phyloP scores from a whole-genome alignment of 2,329 filamentous ascomycete genomes.

The Claviceps pazoutovae region DNA sequence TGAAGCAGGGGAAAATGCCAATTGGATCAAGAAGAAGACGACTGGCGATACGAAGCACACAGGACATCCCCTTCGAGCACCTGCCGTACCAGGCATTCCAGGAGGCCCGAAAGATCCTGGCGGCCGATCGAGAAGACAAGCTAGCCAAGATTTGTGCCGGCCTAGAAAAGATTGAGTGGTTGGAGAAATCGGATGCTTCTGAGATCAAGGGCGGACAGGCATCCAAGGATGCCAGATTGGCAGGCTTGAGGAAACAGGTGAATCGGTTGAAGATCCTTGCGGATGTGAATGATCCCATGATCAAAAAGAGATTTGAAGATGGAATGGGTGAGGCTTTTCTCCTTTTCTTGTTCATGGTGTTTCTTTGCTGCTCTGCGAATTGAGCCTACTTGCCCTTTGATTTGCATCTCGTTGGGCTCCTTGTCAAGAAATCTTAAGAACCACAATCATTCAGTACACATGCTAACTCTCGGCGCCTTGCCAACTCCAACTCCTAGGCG shows the following conservation, averaged over 20 bases:
- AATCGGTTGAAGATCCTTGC: conserved; percentile 75
- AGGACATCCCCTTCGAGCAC: conserved; percentile 75
- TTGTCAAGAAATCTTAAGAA: no score
- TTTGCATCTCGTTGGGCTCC: background rate
- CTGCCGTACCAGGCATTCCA: conserved; percentile 97
- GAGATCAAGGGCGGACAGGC: conserved; percentile 46
- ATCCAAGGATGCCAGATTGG: conserved; percentile 52
- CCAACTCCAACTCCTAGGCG: conserved; percentile 39
- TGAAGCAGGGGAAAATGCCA: conserved; percentile 54
- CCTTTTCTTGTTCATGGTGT: background rate
- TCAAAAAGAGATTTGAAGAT: conserved; percentile 91
- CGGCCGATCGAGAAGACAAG: conserved; percentile 70
- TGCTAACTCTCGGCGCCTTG: background rate
- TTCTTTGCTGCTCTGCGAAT: background rate
- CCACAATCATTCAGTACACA: no score
- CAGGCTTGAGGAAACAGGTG: conserved; percentile 56
- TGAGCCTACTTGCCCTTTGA: background rate
- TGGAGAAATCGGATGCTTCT: conserved; percentile 45
- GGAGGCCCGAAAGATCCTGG: conserved; percentile 74
- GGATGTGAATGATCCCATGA: conserved; percentile 86
- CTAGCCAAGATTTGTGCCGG: conserved; percentile 56
- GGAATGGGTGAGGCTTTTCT: conserved; percentile 52
- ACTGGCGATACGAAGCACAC: conserved; percentile 49
- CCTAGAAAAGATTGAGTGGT: conserved; percentile 50
- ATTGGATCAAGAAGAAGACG: conserved; percentile 78